Base-by-base conservation (phyloP, 163 green algal species). In the Chloromonas sp. region DNA sequence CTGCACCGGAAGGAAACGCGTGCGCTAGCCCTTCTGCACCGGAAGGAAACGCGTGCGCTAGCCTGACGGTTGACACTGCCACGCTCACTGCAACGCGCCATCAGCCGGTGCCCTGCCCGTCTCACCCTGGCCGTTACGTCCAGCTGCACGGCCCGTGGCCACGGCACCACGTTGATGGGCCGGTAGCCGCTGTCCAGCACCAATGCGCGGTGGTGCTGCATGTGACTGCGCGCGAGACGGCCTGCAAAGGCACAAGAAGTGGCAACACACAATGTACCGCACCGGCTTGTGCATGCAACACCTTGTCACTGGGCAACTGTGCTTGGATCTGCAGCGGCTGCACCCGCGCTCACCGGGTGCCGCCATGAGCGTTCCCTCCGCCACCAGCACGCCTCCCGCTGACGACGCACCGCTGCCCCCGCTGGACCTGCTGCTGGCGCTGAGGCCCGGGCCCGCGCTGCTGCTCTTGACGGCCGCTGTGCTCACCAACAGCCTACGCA, bases 91-190 rank as follows among this genome's bases (percentile, higher is more conserved):
- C 36, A 0, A 78, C 11, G 13, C 5, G 61, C 61, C 61, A 11
- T 3, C 2, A 36, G 60, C 81, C 8, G 1, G 15, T 36, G 15
- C 5, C 1, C 61, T 59, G 61, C 76, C 0, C 3, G 11, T 8
- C 84, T 0, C 76, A 92, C 90, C 87, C 92, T 94, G 57, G 89
- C 89, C 8, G 86, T 85, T 61, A 87, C 84, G 14, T 92, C 88
- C 71, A 94, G 88, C 79, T 91, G 85, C 58, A 95, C 87, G 2
- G 92, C 92, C 78, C 85, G 86, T 84, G 89, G 85, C 92, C 92
- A 95, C 60, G 66, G 86, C 3, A 94, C 79, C 74, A 93, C 88
- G 81, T 94, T 91, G 66, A 94, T 89, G 60, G 92, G 90, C 2
- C 88, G 86, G 85, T 90, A 90, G 0, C 85, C 82, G 62, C 81